Evolutionary conservation across 257 asterid genomes (phyloP), one percentile per base, ranked within the genome.

Genomic region (Primulina eburnea): DNA sequence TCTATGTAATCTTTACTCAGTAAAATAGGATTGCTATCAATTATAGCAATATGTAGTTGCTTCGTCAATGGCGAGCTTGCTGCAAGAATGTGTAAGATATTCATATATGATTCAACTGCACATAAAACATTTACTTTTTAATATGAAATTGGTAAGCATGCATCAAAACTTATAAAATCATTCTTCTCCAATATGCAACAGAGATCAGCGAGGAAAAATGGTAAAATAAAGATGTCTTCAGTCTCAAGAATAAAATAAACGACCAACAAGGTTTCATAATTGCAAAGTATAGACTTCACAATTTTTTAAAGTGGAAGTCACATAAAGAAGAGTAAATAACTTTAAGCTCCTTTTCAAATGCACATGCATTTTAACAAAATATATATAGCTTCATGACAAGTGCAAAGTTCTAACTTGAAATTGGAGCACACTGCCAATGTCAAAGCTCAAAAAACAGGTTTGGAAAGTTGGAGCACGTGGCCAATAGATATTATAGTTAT

Each of bases 21-120:
- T 73, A 94, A 73, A n/a, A 92, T 88, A 66, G 99, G 99, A 77
- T 89, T 94, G 87, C 95, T 89, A 77, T 94, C 99, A 72, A 94
- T 91, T 70, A 94, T 89, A 66, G 97, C 99, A 73, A 88, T 78
- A 69, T 67, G 83, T 65, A 94, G 83, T 64, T 88, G 84, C 37
- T 84, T 89, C 32, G 99, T 89, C 84, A 91, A 80, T 60, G 97
- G 95, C 68, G 61, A 71, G 73, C 83, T 88, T 67, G 97, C 99
- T 88, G 97, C 90, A 79, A 79, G 72, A 53, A 81, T 71, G 79
- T 38, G 38, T 33, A 60, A 68, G 57, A 20, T 69, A 61, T 63
- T 56, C 40, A 59, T 47, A 60, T 32, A 24, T 64, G 69, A 64
- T 17, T 63, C 50, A 43, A 64, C 61, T 8, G 2, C 64, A 21